phyloP scores from a whole-genome alignment of 345 rosid species.

The Clausena lansium region DNA sequence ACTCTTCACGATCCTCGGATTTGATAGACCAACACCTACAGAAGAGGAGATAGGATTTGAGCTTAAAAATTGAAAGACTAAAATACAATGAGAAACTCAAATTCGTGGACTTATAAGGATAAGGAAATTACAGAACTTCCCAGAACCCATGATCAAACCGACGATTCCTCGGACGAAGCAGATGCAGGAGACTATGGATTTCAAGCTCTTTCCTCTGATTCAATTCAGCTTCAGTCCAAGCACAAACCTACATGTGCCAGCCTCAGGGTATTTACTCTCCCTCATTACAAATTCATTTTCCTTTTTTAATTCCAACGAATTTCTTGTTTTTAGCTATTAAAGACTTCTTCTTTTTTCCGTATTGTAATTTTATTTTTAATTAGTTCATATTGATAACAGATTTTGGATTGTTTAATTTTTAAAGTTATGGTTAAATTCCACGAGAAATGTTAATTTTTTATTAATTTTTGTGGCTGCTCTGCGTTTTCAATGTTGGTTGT shows the following conservation, averaged over 20 bases:
- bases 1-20: background rate
- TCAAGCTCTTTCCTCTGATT: slow-evolving; percentile 23
- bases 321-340: too few relatives aligned
- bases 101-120: slow-evolving; percentile 36
- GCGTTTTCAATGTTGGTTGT: background rate
- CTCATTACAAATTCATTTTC: background rate
- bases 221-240: background rate
- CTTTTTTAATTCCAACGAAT: background rate
- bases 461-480: background rate
- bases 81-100: slow-evolving; percentile 13
- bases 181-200: slow-evolving; percentile 14
- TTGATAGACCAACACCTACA: background rate
- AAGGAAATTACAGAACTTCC: slow-evolving; percentile 33
- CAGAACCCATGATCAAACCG: slow-evolving; percentile 16
- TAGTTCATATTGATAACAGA: background rate
- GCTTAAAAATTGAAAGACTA: background rate
- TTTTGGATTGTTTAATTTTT: background rate
- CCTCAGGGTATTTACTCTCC: slow-evolving; percentile 18
- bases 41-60: background rate
- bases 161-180: slow-evolving; percentile 28
- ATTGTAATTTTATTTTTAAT: background rate
- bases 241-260: background rate
- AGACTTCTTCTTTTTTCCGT: too few relatives aligned
- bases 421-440: background rate
- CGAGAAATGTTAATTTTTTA: background rate